phyloP scores from a whole-genome alignment of 345 rosid genomes.

The Eucalyptus coolabah region DNA sequence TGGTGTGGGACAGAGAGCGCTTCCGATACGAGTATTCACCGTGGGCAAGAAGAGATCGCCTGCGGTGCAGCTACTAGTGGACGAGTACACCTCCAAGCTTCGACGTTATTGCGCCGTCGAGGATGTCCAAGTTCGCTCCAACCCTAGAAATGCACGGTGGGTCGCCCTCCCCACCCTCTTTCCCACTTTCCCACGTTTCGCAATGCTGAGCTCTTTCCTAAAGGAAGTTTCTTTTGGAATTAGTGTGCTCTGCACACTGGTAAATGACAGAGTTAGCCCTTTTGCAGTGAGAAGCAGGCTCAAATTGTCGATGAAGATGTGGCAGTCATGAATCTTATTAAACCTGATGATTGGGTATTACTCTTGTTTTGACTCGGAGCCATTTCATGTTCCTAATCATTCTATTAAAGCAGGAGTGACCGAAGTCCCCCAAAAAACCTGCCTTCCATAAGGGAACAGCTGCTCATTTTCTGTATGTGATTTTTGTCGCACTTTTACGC shows the following conservation, averaged over 20 bases:
- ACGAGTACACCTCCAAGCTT: slow-evolving; percentile 59
- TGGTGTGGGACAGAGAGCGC: slow-evolving; percentile 45
- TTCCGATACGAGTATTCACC: slow-evolving; percentile 63
- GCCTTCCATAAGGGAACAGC: background rate
- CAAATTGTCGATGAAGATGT: slow-evolving; percentile 77
- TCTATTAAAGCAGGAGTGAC: background rate
- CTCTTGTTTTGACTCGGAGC: background rate
- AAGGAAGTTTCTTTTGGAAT: background rate
- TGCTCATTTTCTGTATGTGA: background rate
- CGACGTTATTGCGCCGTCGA: slow-evolving; percentile 50
- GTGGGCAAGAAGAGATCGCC: slow-evolving; percentile 75
- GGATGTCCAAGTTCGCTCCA: slow-evolving; percentile 56
- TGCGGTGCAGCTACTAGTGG: slow-evolving; percentile 58
- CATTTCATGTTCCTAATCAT: background rate
- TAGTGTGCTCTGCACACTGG: background rate
- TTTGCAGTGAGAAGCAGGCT: slow-evolving; percentile 46
- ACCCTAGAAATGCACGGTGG: slow-evolving; percentile 70
- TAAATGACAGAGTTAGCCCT: background rate
- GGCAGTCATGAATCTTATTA: slow-evolving; percentile 49
- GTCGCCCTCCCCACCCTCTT: background rate
- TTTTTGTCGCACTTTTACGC: background rate
- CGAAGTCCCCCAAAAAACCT: background rate
- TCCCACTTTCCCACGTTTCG: background rate
- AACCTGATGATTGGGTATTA: slow-evolving; percentile 78
- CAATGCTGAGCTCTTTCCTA: background rate